phyloP scores from a whole-genome alignment of 352 stramenopile species.

The Globisporangium barbulae region DNA sequence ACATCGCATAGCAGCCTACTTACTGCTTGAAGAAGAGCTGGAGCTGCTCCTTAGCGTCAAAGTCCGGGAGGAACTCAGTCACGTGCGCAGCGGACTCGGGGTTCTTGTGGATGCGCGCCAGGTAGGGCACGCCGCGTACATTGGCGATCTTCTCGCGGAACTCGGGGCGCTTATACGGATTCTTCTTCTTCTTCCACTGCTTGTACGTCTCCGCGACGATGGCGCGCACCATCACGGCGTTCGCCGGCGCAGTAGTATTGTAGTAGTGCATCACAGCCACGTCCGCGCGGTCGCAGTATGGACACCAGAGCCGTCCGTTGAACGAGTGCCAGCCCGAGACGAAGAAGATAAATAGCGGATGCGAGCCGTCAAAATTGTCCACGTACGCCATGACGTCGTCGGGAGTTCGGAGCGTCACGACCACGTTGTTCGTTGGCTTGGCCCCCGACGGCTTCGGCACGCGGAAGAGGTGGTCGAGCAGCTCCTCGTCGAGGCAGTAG shows the following conservation, averaged over 20 bases:
- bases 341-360: conserved; percentile 76
- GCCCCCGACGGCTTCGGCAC: conserved; percentile 37
- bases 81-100: conserved; percentile 31
- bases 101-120: conserved; percentile 52
- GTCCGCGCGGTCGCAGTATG: conserved; percentile 73
- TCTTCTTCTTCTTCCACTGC: conserved; percentile 76
- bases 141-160: conserved; percentile 54
- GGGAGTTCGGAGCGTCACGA: conserved; percentile 39
- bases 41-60: conserved; percentile 24
- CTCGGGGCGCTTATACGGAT: conserved; percentile 58
- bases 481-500: conserved; percentile 55
- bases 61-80: conserved; percentile 44
- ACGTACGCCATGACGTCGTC: conserved; percentile 53
- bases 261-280: conserved; percentile 76
- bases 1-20: background rate
- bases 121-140: conserved; percentile 65
- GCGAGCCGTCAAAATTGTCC: conserved; percentile 58
- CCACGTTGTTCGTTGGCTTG: conserved; percentile 40
- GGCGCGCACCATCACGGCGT: conserved; percentile 51
- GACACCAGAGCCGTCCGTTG: conserved; percentile 81
- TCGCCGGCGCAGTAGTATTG: conserved; percentile 59
- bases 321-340: conserved; percentile 67
- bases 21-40: conserved; percentile 18
- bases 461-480: conserved; percentile 71
- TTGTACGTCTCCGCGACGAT: conserved; percentile 54